Base-by-base conservation (phyloP, 352 stramenopile species). In the Pythium myriotylum region DNA sequence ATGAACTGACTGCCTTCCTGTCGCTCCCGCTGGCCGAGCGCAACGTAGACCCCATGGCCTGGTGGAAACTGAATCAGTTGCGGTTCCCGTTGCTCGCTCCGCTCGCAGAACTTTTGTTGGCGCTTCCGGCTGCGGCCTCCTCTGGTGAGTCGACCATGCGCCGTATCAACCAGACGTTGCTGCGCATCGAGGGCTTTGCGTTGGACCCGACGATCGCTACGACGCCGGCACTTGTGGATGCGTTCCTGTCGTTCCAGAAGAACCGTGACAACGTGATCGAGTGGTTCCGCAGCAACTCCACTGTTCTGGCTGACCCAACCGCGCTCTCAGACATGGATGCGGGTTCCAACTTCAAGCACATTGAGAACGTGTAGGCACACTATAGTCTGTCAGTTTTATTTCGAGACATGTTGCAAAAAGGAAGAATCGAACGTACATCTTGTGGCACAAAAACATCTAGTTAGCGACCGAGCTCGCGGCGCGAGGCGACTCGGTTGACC, bases 31-130 rank as follows among this genome's bases (percentile, higher is more conserved):
- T 89, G 10, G 75, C 80, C 3, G 82, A 89, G 43, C 84, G 82
- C 52, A 89, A 94, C 54, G 77, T 84, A 2, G 76, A 94, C 47
- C 84, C 84, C 1, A 69, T 94, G 32, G 19, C 59, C 17, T 94
- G 84, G 84, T 94, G 84, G 84, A 91, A 91, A 65, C 54, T 67
- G 6, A 91, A 91, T 51, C 82, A 94, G 51, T 64, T 91, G 19
- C 82, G 82, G 6, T 94, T 94, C 61, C 84, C 84, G 20, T 46
- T 94, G 26, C 81, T 92, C 27, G 82, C 84, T 27, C 77, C 84
- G 52, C 90, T 86, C 32, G 84, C 84, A 12, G 84, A 94, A 67
- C 76, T 92, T 56, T 60, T 94, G 42, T 47, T 94, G 39, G 84
- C 82, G 17, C 62, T 94, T 3, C 84, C 84, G 1, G 82, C 82